Evolutionary conservation across 345 rosid species (phyloP).

Genomic region (Raphanus raphanistrum): DNA sequence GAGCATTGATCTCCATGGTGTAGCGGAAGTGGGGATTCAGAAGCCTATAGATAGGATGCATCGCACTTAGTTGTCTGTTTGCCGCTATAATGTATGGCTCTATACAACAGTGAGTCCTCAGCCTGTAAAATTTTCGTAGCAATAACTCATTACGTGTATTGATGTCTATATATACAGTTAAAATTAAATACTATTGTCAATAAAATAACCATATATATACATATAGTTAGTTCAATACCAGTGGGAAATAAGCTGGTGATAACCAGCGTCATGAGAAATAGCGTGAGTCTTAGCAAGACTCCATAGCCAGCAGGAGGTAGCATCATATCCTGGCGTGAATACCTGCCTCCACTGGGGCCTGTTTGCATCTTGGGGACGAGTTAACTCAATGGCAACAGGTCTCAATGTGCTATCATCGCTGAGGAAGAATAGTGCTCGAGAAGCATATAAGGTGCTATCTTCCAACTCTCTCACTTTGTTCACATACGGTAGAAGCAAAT

Average conservation of each 20-base stretch:
- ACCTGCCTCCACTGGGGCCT: background rate
- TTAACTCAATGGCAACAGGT: constrained; percentile 66
- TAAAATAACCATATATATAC: background rate
- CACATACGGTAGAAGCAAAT: background rate
- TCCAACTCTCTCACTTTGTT: background rate
- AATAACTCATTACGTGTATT: background rate
- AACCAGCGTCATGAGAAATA: constrained; percentile 58
- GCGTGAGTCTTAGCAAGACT: constrained; percentile 68
- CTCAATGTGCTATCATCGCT: constrained; percentile 2
- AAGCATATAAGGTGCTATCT: background rate
- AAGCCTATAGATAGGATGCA: background rate
- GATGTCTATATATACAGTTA: background rate
- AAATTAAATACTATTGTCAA: background rate
- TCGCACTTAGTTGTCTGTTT: constrained; percentile 16
- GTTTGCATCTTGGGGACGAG: constrained; percentile 52
- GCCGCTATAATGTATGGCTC: constrained; percentile 76
- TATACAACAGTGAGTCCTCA: constrained; percentile 61
- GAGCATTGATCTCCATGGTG: background rate
- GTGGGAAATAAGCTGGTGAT: constrained; percentile 71
- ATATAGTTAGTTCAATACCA: constrained; percentile 44
- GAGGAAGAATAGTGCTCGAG: background rate
- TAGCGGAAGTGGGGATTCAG: background rate
- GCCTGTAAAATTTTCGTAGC: constrained; percentile 38
- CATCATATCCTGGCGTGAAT: constrained; percentile 17
- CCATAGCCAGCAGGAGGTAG: constrained; percentile 61